Base-by-base conservation (phyloP, 1,284 basidiomycete genomes). In the Cryptococcus sp. region DNA sequence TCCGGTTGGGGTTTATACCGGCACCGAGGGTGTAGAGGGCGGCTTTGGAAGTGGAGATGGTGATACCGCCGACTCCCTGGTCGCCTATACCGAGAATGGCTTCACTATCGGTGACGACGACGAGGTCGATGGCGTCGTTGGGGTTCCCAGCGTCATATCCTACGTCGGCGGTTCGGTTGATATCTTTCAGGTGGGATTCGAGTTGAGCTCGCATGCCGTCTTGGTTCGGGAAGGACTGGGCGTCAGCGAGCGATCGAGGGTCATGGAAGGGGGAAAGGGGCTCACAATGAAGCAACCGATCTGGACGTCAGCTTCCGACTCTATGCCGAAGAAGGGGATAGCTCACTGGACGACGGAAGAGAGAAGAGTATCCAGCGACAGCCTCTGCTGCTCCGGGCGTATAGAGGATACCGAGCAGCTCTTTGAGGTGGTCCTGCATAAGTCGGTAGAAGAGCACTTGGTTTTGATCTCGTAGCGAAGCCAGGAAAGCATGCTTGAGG, bases 31-130 rank as follows among this genome's bases (percentile, higher is more conserved):
- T 85, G 68, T 92, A 91, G 21, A 93, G 82, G 5, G 80, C 84
- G 26, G 65, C 56, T 52, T 94, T 94, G n/a, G 88, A 88, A 3
- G 85, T 82, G 0, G 86, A 84, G 59, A 94, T 93, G 45, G 73
- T 74, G 56, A 75, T 73, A 36, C 73, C 73, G 28, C 73, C 73
- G 12, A 72, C 70, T 51, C 73, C 73, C 52, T 74, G 71, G 54
- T 74, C 71, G 58, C 71, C 68, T 59, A 86, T 89, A 18, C 87
- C 87, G 3, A 90, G 74, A 51, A 90, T 89, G 2, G 85, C 84
- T 63, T 89, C 87, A 4, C 84, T 81, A 65, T 92, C 88, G 0
- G 86, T 86, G 48, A 84, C 85, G 28, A 91, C 86, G 43, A 90
- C 77, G 24, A 90, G 75, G 54, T 87, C 75, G 45, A 75, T 73